A percentile compares a stretch with the other conserved stretches of the same genome.
These are phyloP conservation scores for Wickerhamomyces subpelliculosus DNA, from an alignment of 805 yeast genomes.

Conservation along the genomic window DNA sequence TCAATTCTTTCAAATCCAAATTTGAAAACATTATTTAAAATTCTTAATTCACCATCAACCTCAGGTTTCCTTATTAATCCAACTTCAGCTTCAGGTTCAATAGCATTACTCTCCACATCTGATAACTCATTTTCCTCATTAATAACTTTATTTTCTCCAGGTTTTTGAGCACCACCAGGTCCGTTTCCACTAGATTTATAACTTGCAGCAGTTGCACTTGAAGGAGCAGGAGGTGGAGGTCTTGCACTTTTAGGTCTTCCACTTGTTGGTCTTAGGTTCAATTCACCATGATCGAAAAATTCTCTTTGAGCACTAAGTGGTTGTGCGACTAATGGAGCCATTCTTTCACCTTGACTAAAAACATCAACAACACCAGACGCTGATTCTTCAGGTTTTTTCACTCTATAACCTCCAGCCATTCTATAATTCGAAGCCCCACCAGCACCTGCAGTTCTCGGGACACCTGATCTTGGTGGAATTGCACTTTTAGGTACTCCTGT, in stretches of 20 bases:
- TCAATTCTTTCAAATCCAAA: conserved; percentile 15
- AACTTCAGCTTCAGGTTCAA: conserved; percentile 27
- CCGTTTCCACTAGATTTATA: too few relatives aligned
- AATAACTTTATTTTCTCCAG: conserved; percentile 14
- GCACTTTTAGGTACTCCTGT: conserved; percentile 1
- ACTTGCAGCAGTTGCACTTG: too few relatives aligned
- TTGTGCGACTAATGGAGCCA: conserved; percentile 44
- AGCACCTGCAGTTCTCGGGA: conserved; percentile 4
- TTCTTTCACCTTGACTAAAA: conserved; percentile 36
- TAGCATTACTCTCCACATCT: conserved; percentile 28
- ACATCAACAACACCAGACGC: conserved; percentile 44
- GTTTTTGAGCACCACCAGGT: conserved; percentile 14
- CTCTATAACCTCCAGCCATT: conserved; percentile 16
- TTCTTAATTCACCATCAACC: conserved; percentile 13
- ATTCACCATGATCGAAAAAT: conserved; percentile 24
- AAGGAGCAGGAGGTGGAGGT: conserved; percentile 1
- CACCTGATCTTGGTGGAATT: conserved; percentile 3
- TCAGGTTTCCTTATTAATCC: conserved; percentile 7
- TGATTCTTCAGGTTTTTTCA: conserved; percentile 15
- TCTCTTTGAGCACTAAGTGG: conserved; percentile 44
- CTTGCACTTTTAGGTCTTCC: conserved; percentile 7
- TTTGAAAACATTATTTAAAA: conserved; percentile 16
- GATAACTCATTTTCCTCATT: conserved; percentile 13
- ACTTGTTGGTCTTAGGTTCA: conserved; percentile 10
- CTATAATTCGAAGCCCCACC: conserved; percentile 8